Conservation (phyloP, 805 yeast genomes). For the Starmerella etchellsii region DNA sequence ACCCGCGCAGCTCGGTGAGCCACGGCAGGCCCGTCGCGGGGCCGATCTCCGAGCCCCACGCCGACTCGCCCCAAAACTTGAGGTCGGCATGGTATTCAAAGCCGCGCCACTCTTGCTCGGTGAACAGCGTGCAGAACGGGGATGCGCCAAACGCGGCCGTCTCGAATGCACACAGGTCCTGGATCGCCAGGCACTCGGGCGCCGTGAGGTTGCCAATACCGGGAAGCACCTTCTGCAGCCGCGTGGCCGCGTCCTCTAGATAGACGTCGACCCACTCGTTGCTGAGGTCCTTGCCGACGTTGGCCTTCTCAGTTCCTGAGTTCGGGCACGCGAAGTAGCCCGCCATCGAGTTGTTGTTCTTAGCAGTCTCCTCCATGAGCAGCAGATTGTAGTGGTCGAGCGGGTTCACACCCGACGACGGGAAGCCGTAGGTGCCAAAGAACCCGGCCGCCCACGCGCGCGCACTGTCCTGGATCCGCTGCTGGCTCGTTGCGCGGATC, state of each 20-base stretch:
- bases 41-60: slow-evolving; percentile 43
- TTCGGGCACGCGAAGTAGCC: slow-evolving; percentile 30
- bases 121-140: slow-evolving; percentile 53
- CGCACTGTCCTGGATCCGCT: slow-evolving; percentile 31
- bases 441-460: slow-evolving; percentile 35
- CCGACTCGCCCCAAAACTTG: slow-evolving; percentile 45
- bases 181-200: slow-evolving; percentile 40
- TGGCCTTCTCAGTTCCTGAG: slow-evolving; percentile 20
- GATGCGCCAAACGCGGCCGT: slow-evolving; percentile 57
- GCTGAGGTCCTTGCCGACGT: slow-evolving; percentile 22
- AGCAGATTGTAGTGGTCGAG: slow-evolving; percentile 26
- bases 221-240: slow-evolving; percentile 44
- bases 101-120: slow-evolving; percentile 52
- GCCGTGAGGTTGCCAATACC: slow-evolving; percentile 38
- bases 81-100: slow-evolving; percentile 51
- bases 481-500: slow-evolving; percentile 30
- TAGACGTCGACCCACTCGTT: slow-evolving; percentile 32
- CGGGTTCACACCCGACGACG: slow-evolving; percentile 22
- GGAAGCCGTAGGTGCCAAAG: slow-evolving; percentile 29
- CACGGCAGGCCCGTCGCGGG: slow-evolving; percentile 50
- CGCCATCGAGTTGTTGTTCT: slow-evolving; percentile 30
- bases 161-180: slow-evolving; percentile 63
- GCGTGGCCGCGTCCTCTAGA: slow-evolving; percentile 40
- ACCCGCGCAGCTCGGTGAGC: slow-evolving; percentile 32
- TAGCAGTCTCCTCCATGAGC: slow-evolving; percentile 25